Evolutionary conservation across 2,329 filamentous ascomycete species (phyloP).

Genomic region (Botrytis aclada): DNA sequence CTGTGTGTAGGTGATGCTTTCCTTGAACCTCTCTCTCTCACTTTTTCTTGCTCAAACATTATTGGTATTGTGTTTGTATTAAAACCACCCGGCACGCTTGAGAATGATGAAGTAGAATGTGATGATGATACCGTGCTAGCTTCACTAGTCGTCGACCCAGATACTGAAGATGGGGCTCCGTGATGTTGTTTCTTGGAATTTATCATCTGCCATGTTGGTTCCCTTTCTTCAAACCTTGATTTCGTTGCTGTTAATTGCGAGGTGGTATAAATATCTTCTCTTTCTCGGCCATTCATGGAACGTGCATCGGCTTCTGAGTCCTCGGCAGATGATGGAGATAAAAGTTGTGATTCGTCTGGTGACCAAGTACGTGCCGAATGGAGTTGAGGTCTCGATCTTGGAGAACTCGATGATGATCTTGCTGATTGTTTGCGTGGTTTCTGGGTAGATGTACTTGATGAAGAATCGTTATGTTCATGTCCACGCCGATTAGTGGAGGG

Average conservation of each 20-base stretch:
- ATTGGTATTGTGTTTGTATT: background rate
- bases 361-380: slow-evolving; percentile 24
- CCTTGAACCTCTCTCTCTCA: background rate
- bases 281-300: background rate
- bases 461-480: slow-evolving; percentile 9
- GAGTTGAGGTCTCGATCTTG: slow-evolving; percentile 9
- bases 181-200: slow-evolving; percentile 17
- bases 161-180: slow-evolving; percentile 18
- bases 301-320: slow-evolving; percentile 19
- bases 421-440: background rate
- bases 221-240: slow-evolving; percentile 23
- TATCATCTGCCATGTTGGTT: slow-evolving; percentile 33
- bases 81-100: background rate
- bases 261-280: background rate
- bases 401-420: slow-evolving; percentile 12
- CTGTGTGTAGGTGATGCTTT: background rate
- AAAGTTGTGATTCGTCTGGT: slow-evolving; percentile 29
- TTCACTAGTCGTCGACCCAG: slow-evolving; percentile 22
- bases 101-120: slow-evolving; percentile 23
- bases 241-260: slow-evolving; percentile 23
- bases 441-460: slow-evolving; percentile 7
- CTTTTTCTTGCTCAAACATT: background rate
- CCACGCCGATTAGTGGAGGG: background rate
- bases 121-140: slow-evolving; percentile 22
- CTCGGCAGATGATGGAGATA: slow-evolving; percentile 25